Base-by-base conservation (phyloP, 2,329 filamentous ascomycete genomes). In the Byssoonygena ceratinophila region DNA sequence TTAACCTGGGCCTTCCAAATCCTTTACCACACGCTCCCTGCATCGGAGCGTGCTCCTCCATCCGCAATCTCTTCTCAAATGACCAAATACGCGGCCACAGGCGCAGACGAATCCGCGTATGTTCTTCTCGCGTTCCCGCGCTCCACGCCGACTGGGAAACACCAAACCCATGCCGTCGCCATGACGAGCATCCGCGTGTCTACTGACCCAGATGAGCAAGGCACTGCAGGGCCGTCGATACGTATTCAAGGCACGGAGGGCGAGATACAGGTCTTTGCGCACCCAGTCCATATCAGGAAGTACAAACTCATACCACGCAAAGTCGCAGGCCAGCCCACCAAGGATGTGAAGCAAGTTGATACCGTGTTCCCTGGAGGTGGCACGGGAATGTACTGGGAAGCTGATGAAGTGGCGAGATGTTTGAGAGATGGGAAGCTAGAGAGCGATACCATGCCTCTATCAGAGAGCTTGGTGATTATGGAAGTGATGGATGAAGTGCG, bases 1-100 rank as follows among this genome's bases (percentile, higher is more conserved):
- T 71, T 95, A 56, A 94, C 87, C 29, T 95, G 89, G 89, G 78
- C 92, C 46, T 94, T 91, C 76, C 87, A 94, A 70, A 84, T 84
- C 41, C 77, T 94, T 25, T 94, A 94, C 71, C 86, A 89, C 67
- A 80, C 85, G 2, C 84, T 90, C 63, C 76, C 82, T 1, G 75
- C 66, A 27, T 66, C 71, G 8, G 67, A 78, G 51, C 85, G 87
- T 60, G 78, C 87, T 66, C 64, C 77, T 0, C 89, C 89, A 4
- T 66, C 64, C 6, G 76, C 73, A 41, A 82, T 92, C 2, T 71
- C 81, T 8, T 78, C 82, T 0, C 80, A 85, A 49, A 80, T 89
- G 61, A 81, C 80, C 63, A 84, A 85, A 64, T 87, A 87, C 68
- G 66, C 72, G n/a, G 74, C 74, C 55, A 87, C 85, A 1, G 85